A percentile compares a stretch with the other conserved stretches of the same genome.
Conservation (phyloP, 768 basidiomycete species). For the Grammothele lineata region DNA sequence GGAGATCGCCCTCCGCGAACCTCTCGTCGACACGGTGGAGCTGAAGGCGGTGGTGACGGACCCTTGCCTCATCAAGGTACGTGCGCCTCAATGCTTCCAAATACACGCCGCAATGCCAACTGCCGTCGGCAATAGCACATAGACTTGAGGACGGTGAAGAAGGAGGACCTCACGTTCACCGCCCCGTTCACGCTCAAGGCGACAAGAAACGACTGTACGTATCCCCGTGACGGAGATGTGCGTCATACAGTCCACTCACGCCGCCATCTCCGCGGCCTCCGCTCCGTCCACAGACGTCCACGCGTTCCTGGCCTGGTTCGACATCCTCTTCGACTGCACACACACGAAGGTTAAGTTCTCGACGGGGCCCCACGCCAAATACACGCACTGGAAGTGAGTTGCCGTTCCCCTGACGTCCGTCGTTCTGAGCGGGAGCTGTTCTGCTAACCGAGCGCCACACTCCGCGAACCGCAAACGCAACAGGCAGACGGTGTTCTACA, state of each 20-base stretch:
- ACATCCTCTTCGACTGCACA: conserved; percentile 90
- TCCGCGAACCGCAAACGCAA: too few relatives aligned
- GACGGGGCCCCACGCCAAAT: conserved; percentile 95
- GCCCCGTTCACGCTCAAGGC: conserved; percentile 75
- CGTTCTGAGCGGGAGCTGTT: neutral
- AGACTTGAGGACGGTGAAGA: conserved; percentile 85
- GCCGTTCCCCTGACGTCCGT: neutral
- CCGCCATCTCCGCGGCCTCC: neutral
- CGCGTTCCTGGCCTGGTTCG: conserved; percentile 99
- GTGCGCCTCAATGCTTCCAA: conserved; percentile 9
- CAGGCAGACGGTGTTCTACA: conserved; percentile 98
- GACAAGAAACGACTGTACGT: conserved; percentile 87
- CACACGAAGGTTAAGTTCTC: conserved; percentile 96
- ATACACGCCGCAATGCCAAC: too few relatives aligned
- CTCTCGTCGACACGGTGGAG: conserved; percentile 98
- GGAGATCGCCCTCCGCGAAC: conserved; percentile 94
- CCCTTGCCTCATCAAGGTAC: conserved; percentile 84
- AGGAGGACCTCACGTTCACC: conserved; percentile 89
- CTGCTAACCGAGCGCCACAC: too few relatives aligned
- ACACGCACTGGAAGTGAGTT: conserved; percentile 94
- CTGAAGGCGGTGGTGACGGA: conserved; percentile 92
- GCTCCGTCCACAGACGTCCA: conserved; percentile 65
- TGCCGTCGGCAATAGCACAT: conserved; percentile 57
- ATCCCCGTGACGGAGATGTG: neutral
- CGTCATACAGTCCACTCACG: too few relatives aligned